These are phyloP conservation scores for Ramalina intermedia DNA, from an alignment of 495 filamentous ascomycete species.

Conservation along the genomic window DNA sequence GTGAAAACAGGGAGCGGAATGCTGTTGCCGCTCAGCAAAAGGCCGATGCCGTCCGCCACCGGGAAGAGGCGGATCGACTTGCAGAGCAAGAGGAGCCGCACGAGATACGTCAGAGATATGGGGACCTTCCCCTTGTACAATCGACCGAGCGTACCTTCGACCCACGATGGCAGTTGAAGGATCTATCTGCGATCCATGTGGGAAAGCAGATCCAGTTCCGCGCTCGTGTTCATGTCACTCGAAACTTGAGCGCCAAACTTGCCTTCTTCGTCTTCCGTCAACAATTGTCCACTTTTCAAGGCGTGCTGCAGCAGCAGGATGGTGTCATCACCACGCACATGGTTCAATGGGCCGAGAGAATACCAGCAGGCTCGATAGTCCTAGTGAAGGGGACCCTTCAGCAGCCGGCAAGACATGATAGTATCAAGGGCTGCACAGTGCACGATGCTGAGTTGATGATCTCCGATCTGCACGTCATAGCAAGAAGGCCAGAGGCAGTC, in stretches of 20 bases:
- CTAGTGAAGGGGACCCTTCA: slow-evolving; percentile 50
- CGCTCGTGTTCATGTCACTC: slow-evolving; percentile 70
- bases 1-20: slow-evolving; percentile 29
- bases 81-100: slow-evolving; percentile 29
- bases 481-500: slow-evolving; percentile 38
- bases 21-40: slow-evolving; percentile 38
- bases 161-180: slow-evolving; percentile 32
- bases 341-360: slow-evolving; percentile 54
- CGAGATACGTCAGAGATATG: slow-evolving; percentile 47
- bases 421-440: slow-evolving; percentile 40
- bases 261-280: slow-evolving; percentile 80
- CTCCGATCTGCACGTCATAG: slow-evolving; percentile 38
- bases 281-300: slow-evolving; percentile 65
- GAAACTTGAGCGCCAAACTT: slow-evolving; percentile 78
- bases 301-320: slow-evolving; percentile 43
- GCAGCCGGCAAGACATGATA: slow-evolving; percentile 32
- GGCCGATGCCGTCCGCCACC: slow-evolving; percentile 23
- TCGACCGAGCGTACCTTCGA: slow-evolving; percentile 25
- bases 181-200: slow-evolving; percentile 39
- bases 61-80: slow-evolving; percentile 29
- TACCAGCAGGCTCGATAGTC: slow-evolving; percentile 54
- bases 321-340: slow-evolving; percentile 41
- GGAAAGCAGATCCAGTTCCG: slow-evolving; percentile 61
- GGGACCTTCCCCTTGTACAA: slow-evolving; percentile 40
- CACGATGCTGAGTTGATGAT: slow-evolving; percentile 40